Conservation (phyloP, 2,329 filamentous ascomycete species). For the Neobulgaria alba region DNA sequence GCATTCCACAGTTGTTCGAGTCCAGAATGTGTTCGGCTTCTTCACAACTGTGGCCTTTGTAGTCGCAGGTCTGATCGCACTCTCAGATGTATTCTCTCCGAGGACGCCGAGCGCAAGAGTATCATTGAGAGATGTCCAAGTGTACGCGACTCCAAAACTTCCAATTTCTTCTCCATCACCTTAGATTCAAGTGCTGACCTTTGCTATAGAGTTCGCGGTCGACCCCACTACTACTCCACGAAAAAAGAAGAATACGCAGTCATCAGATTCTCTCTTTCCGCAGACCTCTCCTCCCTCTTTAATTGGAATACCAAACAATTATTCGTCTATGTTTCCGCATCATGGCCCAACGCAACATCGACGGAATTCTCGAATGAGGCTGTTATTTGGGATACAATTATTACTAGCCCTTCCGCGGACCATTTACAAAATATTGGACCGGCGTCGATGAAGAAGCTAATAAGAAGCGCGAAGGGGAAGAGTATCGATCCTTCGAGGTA, state of each 20-base stretch:
- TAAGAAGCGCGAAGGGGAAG: slow-evolving; percentile 50
- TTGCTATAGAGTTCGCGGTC: slow-evolving; percentile 62
- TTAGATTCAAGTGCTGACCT: neutral
- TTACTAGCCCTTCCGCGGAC: slow-evolving; percentile 63
- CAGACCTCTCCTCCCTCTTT: slow-evolving; percentile 86
- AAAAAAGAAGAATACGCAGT: slow-evolving; percentile 95
- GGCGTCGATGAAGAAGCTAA: slow-evolving; percentile 52
- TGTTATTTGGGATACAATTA: slow-evolving; percentile 94
- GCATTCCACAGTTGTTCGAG: slow-evolving; percentile 78
- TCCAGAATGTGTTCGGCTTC: slow-evolving; percentile 93
- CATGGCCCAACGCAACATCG: slow-evolving; percentile 41
- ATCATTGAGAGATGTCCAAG: slow-evolving; percentile 68
- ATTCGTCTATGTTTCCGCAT: slow-evolving; percentile 90
- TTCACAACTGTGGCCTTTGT: slow-evolving; percentile 90
- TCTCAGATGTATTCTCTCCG: slow-evolving; percentile 64
- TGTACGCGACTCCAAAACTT: slow-evolving; percentile 46
- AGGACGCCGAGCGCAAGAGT: slow-evolving; percentile 60
- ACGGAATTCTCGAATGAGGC: slow-evolving; percentile 49
- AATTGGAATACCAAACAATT: slow-evolving; percentile 99
- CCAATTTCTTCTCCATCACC: neutral
- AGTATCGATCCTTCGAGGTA: slow-evolving; percentile 38
- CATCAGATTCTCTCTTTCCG: slow-evolving; percentile 86
- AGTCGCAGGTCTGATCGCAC: slow-evolving; percentile 70
- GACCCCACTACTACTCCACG: slow-evolving; percentile 89
- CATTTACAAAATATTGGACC: slow-evolving; percentile 53